Percentiles rank a stretch among this genome's conserved stretches.
phyloP scores from a whole-genome alignment of 768 basidiomycete species.

The Leccinum longicurvipes region DNA sequence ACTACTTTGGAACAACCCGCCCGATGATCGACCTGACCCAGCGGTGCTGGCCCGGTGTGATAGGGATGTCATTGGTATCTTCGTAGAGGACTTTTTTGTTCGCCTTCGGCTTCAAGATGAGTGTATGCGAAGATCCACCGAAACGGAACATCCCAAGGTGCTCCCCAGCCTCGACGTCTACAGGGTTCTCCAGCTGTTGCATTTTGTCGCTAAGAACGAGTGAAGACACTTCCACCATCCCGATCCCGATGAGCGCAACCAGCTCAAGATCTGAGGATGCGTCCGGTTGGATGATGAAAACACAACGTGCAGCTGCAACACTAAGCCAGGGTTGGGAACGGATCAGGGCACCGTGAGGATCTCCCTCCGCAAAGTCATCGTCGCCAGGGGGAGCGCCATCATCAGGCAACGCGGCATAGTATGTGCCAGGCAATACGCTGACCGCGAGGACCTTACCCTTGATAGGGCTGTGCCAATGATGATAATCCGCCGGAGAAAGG shows the following conservation, averaged over 20 bases:
- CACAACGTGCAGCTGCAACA: constrained; percentile 43
- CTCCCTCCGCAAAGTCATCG: not conserved
- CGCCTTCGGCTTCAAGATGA: constrained; percentile 33
- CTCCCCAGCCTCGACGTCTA: constrained; percentile 45
- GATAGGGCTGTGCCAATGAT: constrained; percentile 62
- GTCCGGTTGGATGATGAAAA: constrained; percentile 55
- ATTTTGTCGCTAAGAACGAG: constrained; percentile 36
- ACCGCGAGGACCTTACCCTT: constrained; percentile 6
- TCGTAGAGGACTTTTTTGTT: constrained; percentile 12
- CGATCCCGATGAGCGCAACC: constrained; percentile 52
- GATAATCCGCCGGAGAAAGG: constrained; percentile 49
- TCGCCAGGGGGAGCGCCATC: not conserved
- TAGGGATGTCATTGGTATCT: not conserved
- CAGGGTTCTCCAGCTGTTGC: not conserved
- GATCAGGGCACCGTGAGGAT: constrained; percentile 19
- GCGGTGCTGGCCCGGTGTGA: not conserved
- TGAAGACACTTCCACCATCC: constrained; percentile 64
- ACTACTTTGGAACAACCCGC: not conserved
- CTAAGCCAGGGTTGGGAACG: constrained; percentile 42
- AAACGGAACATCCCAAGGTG: constrained; percentile 62
- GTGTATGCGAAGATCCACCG: constrained; percentile 50
- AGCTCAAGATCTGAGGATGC: constrained; percentile 45
- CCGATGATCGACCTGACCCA: constrained; percentile 2
- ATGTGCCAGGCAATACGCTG: constrained; percentile 33
- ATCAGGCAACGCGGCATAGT: constrained; percentile 16